Conservation (phyloP, 2,329 filamentous ascomycete species). For the Trichoderma sp. region DNA sequence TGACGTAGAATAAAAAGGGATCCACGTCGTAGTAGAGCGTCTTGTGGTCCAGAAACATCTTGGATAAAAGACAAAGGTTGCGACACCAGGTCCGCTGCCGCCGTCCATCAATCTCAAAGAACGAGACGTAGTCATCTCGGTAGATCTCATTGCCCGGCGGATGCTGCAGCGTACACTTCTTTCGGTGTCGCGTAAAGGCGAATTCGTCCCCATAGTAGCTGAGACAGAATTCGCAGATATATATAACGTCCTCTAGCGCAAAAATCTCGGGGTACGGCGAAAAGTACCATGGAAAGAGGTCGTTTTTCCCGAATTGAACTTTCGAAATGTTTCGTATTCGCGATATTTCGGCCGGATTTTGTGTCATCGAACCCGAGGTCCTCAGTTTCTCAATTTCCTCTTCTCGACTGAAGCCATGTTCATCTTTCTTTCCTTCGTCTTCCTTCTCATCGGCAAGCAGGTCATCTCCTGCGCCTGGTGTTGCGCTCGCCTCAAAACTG, state of each 20-base stretch:
- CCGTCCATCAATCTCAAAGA: conserved; percentile 95
- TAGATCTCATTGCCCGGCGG: conserved; percentile 98
- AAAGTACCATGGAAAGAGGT: conserved; percentile 98
- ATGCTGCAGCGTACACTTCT: conserved; percentile 87
- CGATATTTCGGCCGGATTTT: conserved; percentile 95
- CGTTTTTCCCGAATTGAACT: conserved; percentile 88
- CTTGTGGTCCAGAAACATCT: conserved; percentile 97
- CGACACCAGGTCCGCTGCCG: conserved; percentile 95
- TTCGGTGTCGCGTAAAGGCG: conserved; percentile 79
- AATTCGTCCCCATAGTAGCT: conserved; percentile 83
- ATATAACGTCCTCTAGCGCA: conserved; percentile 83
- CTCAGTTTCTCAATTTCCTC: conserved; percentile 96
- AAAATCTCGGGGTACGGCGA: conserved; percentile 92
- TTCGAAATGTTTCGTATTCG: conserved; percentile 92
- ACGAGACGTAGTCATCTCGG: conserved; percentile 86
- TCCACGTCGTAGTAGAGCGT: conserved; percentile 99
- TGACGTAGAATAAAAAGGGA: conserved; percentile 97
- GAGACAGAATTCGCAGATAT: conserved; percentile 96
- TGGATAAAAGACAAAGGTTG: conserved; percentile 89
- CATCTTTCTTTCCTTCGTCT: conserved; percentile 46
- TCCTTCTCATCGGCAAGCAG: conserved; percentile 55
- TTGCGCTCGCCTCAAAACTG: conserved; percentile 42
- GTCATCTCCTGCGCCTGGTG: conserved; percentile 47
- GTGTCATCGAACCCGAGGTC: conserved; percentile 95
- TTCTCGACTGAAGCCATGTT: conserved; percentile 67